Evolutionary conservation across 2,329 filamentous ascomycete genomes (phyloP).

Genomic region (Cladosporium sp.): DNA sequence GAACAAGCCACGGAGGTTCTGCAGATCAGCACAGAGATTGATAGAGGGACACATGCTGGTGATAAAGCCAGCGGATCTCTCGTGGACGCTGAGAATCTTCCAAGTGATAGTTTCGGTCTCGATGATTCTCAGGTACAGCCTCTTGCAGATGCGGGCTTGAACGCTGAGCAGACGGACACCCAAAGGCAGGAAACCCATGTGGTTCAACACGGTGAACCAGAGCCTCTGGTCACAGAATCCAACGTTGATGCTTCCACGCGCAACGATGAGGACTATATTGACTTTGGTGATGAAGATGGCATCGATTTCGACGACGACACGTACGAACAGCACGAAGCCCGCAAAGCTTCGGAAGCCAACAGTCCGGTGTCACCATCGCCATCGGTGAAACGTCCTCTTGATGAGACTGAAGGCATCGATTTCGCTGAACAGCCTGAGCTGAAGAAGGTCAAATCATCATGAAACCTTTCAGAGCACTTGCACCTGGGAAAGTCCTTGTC

Average conservation of each 20-base stretch:
- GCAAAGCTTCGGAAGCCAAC: conserved; percentile 14
- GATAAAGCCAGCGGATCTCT: not conserved
- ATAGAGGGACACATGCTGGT: not conserved
- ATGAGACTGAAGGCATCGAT: conserved; percentile 23
- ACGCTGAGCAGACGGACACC: not conserved
- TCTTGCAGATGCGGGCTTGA: not conserved
- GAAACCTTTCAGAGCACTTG: not conserved
- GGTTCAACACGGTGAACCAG: not conserved
- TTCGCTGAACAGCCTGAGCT: conserved; percentile 23
- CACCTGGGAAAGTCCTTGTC: too few species aligned
- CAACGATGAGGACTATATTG: conserved; percentile 5
- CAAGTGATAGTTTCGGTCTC: not conserved
- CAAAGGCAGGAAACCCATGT: not conserved
- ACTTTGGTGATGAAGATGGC: conserved; percentile 19
- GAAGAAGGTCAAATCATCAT: conserved; percentile 19
- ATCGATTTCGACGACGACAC: conserved; percentile 28
- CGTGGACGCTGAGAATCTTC: not conserved
- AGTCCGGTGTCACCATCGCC: conserved; percentile 20
- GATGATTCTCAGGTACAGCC: not conserved
- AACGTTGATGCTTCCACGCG: not conserved
- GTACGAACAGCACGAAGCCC: conserved; percentile 17
- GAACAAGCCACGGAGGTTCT: not conserved
- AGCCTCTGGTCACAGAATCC: not conserved
- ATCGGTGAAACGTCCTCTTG: conserved; percentile 30
- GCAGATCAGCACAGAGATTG: not conserved